Conservation (phyloP, 2,329 filamentous ascomycete species). For the Bretziella fagacearum region DNA sequence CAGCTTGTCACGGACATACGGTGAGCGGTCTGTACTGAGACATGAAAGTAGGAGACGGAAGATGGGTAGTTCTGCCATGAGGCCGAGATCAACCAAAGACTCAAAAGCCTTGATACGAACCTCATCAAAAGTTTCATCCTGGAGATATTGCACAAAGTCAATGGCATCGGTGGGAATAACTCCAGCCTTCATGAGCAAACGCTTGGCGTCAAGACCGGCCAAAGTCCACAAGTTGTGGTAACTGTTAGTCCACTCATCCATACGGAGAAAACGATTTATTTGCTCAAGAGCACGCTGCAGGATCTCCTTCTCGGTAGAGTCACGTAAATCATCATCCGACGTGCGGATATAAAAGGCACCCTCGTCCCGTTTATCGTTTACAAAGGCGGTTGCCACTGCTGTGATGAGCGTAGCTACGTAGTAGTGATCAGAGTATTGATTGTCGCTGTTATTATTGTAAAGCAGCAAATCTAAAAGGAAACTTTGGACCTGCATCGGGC, state of each 20-base stretch:
- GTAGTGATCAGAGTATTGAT: slow-evolving; percentile 73
- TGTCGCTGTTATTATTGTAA: slow-evolving; percentile 88
- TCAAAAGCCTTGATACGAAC: slow-evolving; percentile 52
- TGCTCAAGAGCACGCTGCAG: slow-evolving; percentile 39
- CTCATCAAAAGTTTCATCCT: slow-evolving; percentile 44
- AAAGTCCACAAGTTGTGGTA: slow-evolving; percentile 52
- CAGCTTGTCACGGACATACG: slow-evolving; percentile 42
- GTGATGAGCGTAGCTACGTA: slow-evolving; percentile 70
- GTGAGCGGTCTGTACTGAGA: slow-evolving; percentile 45
- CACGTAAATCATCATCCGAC: slow-evolving; percentile 24
- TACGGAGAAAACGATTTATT: slow-evolving; percentile 48
- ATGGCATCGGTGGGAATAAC: slow-evolving; percentile 37
- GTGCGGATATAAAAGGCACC: slow-evolving; percentile 7
- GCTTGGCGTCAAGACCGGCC: slow-evolving; percentile 44
- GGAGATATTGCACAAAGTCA: slow-evolving; percentile 46
- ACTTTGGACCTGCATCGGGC: slow-evolving; percentile 59
- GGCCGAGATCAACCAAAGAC: slow-evolving; percentile 44
- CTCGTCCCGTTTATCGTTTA: slow-evolving; percentile 28
- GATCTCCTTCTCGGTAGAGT: slow-evolving; percentile 32
- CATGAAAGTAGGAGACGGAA: slow-evolving; percentile 40
- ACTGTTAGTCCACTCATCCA: slow-evolving; percentile 51
- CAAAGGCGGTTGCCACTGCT: slow-evolving; percentile 40
- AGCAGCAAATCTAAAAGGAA: slow-evolving; percentile 81
- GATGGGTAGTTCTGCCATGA: slow-evolving; percentile 37
- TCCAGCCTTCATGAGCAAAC: slow-evolving; percentile 45